phyloP scores from a whole-genome alignment of 441 rosid genomes.

The Eruca vesicaria region DNA sequence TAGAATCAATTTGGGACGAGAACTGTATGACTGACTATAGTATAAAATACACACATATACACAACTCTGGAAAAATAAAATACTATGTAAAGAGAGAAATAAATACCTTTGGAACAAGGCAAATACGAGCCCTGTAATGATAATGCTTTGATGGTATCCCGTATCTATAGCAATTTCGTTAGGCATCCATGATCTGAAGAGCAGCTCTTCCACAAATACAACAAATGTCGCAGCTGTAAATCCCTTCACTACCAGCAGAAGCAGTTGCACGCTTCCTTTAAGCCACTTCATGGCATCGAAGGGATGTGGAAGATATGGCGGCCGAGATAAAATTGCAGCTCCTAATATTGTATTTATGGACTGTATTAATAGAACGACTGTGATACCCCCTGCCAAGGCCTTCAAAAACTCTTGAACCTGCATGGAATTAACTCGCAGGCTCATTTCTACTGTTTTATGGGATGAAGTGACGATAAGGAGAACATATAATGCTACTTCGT shows the following conservation, averaged over 20 bases:
- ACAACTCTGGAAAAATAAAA: background rate
- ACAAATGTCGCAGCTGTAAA: slow-evolving; percentile 59
- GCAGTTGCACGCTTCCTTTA: slow-evolving; percentile 43
- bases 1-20: background rate
- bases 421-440: slow-evolving; percentile 29
- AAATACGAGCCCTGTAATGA: slow-evolving; percentile 76
- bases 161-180: slow-evolving; percentile 79
- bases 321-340: slow-evolving; percentile 58
- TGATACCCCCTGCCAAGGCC: slow-evolving; percentile 73
- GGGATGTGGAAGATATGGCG: slow-evolving; percentile 54
- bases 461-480: slow-evolving; percentile 5
- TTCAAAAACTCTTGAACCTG: slow-evolving; percentile 62
- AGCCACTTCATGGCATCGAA: slow-evolving; percentile 45
- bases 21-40: background rate
- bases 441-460: slow-evolving; percentile 15
- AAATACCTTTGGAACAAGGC: slow-evolving; percentile 78
- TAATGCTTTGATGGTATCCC: slow-evolving; percentile 76
- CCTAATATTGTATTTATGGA: slow-evolving; percentile 63
- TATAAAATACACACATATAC: background rate
- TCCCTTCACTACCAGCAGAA: slow-evolving; percentile 55
- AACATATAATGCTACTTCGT: background rate
- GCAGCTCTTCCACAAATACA: slow-evolving; percentile 82
- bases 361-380: slow-evolving; percentile 65
- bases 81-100: background rate
- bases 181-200: slow-evolving; percentile 90